Base-by-base conservation (phyloP, 495 filamentous ascomycete genomes). In the Alectoria sarmentosa region DNA sequence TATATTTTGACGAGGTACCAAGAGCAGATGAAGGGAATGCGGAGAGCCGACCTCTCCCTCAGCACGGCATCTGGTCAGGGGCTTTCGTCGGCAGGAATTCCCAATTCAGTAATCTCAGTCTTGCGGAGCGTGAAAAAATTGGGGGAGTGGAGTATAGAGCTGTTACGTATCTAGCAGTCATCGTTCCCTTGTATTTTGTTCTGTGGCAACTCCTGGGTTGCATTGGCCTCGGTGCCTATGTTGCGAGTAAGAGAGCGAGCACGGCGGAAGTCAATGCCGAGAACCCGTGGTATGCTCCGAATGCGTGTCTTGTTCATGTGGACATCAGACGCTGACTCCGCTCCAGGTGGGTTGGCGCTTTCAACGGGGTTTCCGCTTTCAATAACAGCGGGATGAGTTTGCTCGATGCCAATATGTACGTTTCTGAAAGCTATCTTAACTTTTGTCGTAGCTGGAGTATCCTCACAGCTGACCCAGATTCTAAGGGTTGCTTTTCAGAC, bases 351-450 rank as follows among this genome's bases (percentile, higher is more conserved):
- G 76, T 83, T 48, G 87, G 87, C 21, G 80, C 84, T 37, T 91
- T 90, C 75, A 85, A 88, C 68, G 81, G 82, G 46, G 78, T 84
- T 21, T 90, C 87, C 58, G 91, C 90, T 4, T 96, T 96, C 74
- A 92, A 89, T 68, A 96, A 95, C 71, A 88, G 83, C 28, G 91
- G 91, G 28, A 92, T 96, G 91, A 85, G 84, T 26, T 82, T 96
- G 39, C 73, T 96, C 49, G 91, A 95, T 73, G 78, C 82, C 26
- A 95, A 95, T 67, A 91, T 95, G 86, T 81, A 76, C 70, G 65
- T 56, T n/a, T 39, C 37, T 8, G 34, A 1, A 54, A 30, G 26
- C 46, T 41, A 26, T 26, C 21, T 30, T 6, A 8, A 32, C 52
- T 26, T n/a, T n/a, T 32, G 28, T 60, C 9, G 23, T 44, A 13